Conservation (phyloP, 768 basidiomycete species). For the Rhodosporidiobolus odoratus region DNA sequence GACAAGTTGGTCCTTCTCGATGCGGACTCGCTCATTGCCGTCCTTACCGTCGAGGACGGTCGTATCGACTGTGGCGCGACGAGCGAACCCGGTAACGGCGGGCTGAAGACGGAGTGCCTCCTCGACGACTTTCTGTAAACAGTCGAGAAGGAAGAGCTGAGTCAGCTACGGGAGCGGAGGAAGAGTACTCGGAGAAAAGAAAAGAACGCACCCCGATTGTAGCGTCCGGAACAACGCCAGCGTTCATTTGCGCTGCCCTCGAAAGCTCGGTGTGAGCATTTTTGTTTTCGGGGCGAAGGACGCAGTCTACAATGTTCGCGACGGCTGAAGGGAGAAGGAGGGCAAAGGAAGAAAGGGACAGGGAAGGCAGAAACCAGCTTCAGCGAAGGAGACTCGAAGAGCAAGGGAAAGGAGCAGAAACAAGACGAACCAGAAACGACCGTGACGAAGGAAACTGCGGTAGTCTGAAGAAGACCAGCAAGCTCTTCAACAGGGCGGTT, state of each 20-base stretch:
- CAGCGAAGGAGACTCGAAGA: too few relatives aligned
- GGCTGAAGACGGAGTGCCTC: constrained; percentile 26
- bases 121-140: constrained; percentile 10
- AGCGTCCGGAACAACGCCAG: constrained; percentile 5
- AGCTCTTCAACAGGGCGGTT: constrained; percentile 15
- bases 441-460: constrained; percentile 4
- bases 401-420: too few relatives aligned
- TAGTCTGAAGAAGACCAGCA: constrained; percentile 2
- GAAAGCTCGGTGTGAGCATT: background rate
- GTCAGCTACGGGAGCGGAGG: background rate
- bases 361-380: too few relatives aligned
- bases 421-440: constrained; percentile 3
- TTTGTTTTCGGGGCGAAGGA: constrained; percentile 8
- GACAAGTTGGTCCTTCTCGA: constrained; percentile 2
- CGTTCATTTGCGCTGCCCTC: background rate
- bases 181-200: background rate
- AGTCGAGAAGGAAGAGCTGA: background rate
- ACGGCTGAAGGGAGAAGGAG: background rate
- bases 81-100: constrained; percentile 15
- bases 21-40: background rate
- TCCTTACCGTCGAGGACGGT: background rate
- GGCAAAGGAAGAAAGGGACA: background rate
- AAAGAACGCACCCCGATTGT: constrained; percentile 4
- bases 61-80: background rate
- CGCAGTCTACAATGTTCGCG: constrained; percentile 16